A percentile compares a stretch with the other conserved stretches of the same genome.
Evolutionary conservation across 2,329 filamentous ascomycete genomes (phyloP).

Genomic region (Trichoderma sp.): DNA sequence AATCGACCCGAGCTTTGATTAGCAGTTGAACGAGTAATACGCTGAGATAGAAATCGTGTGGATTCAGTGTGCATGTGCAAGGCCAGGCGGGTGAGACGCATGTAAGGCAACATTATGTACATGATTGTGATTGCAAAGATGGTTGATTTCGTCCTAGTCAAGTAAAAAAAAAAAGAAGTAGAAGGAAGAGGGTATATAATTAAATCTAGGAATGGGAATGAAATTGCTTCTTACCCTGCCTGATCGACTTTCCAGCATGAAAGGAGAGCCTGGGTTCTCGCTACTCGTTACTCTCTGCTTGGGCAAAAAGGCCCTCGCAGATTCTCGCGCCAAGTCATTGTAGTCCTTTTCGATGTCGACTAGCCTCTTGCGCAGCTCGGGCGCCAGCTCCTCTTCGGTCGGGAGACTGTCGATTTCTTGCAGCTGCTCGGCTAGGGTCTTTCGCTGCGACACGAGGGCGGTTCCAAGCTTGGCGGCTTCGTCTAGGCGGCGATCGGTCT

Average conservation of each 20-base stretch:
- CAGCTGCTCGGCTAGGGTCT: constrained; percentile 78
- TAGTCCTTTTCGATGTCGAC: constrained; percentile 91
- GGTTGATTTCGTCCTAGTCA: background rate
- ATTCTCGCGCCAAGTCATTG: constrained; percentile 89
- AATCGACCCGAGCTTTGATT: background rate
- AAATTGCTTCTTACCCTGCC: constrained; percentile 52
- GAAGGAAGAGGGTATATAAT: background rate
- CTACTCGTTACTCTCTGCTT: constrained; percentile 80
- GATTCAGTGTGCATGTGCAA: background rate
- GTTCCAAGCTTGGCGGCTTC: constrained; percentile 90
- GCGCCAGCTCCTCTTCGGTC: constrained; percentile 75
- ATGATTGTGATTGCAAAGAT: background rate
- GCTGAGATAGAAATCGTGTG: background rate
- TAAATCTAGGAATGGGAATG: background rate
- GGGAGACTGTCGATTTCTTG: constrained; percentile 82
- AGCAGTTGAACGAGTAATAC: constrained; percentile 10
- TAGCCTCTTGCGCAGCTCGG: constrained; percentile 81
- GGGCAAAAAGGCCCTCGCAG: constrained; percentile 82
- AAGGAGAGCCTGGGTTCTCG: constrained; percentile 60
- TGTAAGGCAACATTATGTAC: background rate
- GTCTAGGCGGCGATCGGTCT: constrained; percentile 88
- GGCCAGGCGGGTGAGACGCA: background rate
- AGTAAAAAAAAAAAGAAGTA: background rate
- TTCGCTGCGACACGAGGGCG: constrained; percentile 83
- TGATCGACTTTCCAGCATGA: constrained; percentile 55